Conservation (phyloP, 495 filamentous ascomycete species). For the Jackrogersella multiformis region DNA sequence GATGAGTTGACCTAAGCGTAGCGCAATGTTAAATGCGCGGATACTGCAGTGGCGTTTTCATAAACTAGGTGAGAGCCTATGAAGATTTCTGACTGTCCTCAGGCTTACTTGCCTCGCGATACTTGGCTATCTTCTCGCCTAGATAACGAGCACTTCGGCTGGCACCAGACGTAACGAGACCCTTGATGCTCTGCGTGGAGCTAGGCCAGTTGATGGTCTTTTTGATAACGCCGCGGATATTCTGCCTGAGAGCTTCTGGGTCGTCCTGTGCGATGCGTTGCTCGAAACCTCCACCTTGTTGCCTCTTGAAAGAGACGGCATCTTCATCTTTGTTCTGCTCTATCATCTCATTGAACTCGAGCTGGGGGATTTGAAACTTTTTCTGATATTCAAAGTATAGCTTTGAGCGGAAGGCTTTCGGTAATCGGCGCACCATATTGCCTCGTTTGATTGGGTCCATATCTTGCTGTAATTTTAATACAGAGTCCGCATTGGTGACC, state of each 20-base stretch:
- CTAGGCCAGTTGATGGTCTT: slow-evolving; percentile 92
- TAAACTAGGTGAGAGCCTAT: slow-evolving; percentile 3
- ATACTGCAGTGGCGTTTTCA: not conserved
- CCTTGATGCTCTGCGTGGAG: slow-evolving; percentile 83
- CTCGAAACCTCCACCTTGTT: slow-evolving; percentile 85
- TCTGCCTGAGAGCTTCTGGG: slow-evolving; percentile 67
- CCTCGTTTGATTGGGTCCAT: slow-evolving; percentile 89
- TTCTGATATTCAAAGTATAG: slow-evolving; percentile 94
- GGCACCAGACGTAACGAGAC: slow-evolving; percentile 77
- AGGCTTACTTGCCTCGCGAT: slow-evolving; percentile 56
- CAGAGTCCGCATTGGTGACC: slow-evolving; percentile 67
- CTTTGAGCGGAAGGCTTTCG: slow-evolving; percentile 84
- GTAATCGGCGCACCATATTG: slow-evolving; percentile 95
- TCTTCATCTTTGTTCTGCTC: slow-evolving; percentile 76
- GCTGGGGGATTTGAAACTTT: slow-evolving; percentile 83
- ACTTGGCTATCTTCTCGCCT: slow-evolving; percentile 83
- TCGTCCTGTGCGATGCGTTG: slow-evolving; percentile 77
- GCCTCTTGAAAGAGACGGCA: slow-evolving; percentile 70
- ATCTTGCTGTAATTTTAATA: slow-evolving; percentile 75
- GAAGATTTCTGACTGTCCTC: slow-evolving; percentile 32
- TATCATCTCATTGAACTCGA: slow-evolving; percentile 88
- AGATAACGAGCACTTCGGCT: slow-evolving; percentile 76
- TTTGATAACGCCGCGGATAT: slow-evolving; percentile 77
- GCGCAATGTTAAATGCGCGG: not conserved
- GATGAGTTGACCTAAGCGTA: not conserved